Percentiles rank a stretch among this genome's conserved stretches.
phyloP scores from a whole-genome alignment of 495 filamentous ascomycete genomes.

The Recurvomyces mirabilis region DNA sequence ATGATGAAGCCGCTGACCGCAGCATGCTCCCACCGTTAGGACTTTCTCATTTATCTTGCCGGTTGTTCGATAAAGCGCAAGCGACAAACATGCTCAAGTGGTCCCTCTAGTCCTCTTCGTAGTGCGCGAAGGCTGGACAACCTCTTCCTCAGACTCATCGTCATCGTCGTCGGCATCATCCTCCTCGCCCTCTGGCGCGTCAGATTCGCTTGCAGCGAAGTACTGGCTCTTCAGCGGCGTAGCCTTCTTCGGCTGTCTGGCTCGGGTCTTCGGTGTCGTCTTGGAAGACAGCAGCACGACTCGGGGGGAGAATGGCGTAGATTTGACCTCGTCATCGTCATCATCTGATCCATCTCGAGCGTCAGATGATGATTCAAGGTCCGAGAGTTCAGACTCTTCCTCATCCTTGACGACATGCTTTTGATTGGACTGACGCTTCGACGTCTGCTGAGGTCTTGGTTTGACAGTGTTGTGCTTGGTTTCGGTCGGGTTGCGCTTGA shows the following conservation, averaged over 20 bases:
- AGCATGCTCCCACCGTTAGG: no score
- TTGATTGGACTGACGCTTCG: not conserved
- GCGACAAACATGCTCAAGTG: no score
- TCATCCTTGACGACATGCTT: not conserved
- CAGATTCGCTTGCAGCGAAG: slow-evolving; percentile 20
- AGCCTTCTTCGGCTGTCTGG: slow-evolving; percentile 24
- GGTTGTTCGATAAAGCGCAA: no score
- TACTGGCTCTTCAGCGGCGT: slow-evolving; percentile 28
- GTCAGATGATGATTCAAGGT: no score
- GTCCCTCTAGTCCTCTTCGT: no score
- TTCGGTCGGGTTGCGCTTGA: not conserved
- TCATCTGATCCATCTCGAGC: not conserved
- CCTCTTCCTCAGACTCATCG: slow-evolving; percentile 1
- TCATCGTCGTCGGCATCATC: slow-evolving; percentile 24
- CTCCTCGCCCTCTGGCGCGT: slow-evolving; percentile 20
- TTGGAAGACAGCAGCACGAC: not conserved
- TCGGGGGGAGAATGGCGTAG: not conserved
- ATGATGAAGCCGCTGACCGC: no score
- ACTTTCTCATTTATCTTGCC: no score
- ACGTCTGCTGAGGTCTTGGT: not conserved
- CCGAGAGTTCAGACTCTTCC: slow-evolving; percentile 3
- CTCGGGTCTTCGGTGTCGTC: slow-evolving; percentile 18
- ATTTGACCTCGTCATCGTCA: not conserved
- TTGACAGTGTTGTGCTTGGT: not conserved
- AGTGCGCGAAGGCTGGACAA: no score